A percentile compares a stretch with the other conserved stretches of the same genome.
Evolutionary conservation across 1,284 basidiomycete species (phyloP).

Genomic region (Inonotus hispidus): DNA sequence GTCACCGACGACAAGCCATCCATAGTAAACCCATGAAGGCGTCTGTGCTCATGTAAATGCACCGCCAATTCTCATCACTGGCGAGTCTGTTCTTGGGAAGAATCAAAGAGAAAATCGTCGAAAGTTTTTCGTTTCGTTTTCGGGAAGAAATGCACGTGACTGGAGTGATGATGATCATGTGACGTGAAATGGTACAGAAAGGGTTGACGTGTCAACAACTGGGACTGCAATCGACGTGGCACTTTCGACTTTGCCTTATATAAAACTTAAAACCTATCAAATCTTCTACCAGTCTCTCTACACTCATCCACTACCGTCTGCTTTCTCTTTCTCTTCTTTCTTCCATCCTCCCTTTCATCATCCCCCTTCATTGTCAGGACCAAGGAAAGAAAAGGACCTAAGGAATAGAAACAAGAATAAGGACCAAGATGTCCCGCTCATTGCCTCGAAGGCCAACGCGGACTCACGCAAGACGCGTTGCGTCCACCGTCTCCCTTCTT

Average conservation of each 20-base stretch:
- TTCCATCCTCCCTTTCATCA: neutral
- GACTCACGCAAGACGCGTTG: conserved; percentile 46
- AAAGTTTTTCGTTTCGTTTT: neutral
- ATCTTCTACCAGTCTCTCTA: neutral
- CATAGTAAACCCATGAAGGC: conserved; percentile 24
- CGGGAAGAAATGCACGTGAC: neutral
- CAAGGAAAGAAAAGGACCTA: neutral
- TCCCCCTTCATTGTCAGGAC: neutral
- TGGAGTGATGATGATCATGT: conserved; percentile 8
- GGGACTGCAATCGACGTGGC: conserved; percentile 6
- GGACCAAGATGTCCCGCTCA: conserved; percentile 31
- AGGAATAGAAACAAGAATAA: neutral
- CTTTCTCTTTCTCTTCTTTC: neutral
- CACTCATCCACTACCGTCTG: neutral
- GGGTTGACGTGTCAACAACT: conserved; percentile 1
- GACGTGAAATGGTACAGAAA: neutral
- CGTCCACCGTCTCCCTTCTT: conserved; percentile 59
- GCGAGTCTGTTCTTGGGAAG: conserved; percentile 47
- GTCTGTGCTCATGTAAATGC: conserved; percentile 39
- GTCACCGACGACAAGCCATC: conserved; percentile 36
- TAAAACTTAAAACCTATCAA: neutral
- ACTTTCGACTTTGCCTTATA: neutral
- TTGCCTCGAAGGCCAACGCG: conserved; percentile 45
- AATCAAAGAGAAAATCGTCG: conserved; percentile 27
- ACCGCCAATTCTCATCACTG: conserved; percentile 37